A percentile compares a stretch with the other conserved stretches of the same genome.
Conservation (phyloP, 73 alveolate species). For the Effrenium voratum region DNA sequence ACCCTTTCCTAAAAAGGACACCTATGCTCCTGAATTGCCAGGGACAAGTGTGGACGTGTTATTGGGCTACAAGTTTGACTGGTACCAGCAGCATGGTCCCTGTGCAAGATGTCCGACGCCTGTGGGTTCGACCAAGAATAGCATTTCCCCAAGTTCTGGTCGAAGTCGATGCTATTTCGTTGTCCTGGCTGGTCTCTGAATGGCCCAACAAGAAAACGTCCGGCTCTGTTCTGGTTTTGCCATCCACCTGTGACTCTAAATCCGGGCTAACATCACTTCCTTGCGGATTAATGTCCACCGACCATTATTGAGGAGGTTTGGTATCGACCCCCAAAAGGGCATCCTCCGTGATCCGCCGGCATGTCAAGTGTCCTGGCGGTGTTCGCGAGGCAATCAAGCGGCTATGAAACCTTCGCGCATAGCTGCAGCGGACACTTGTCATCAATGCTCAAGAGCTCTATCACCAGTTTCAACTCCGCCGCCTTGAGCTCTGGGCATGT, state of each 20-base stretch:
- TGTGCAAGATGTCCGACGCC: too few relatives aligned
- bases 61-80: too few relatives aligned
- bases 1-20: too few relatives aligned
- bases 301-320: too few relatives aligned
- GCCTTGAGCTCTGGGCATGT: neutral
- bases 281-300: neutral
- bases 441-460: too few relatives aligned
- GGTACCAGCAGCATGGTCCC: too few relatives aligned
- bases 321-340: too few relatives aligned
- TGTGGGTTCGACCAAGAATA: conserved; percentile 84
- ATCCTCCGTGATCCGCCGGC: too few relatives aligned
- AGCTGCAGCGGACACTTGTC: too few relatives aligned
- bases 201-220: neutral
- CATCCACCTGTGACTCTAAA: neutral
- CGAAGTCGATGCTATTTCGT: conserved; percentile 90
- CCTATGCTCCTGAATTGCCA: neutral
- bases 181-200: neutral
- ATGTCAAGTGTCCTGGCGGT: conserved; percentile 24
- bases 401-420: conserved; percentile 55
- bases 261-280: neutral
- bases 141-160: conserved; percentile 94
- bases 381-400: conserved; percentile 88
- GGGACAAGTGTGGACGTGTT: neutral
- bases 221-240: neutral
- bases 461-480: neutral